Base-by-base conservation (phyloP, 1,284 basidiomycete genomes). In the Apiotrichum laibachii region DNA sequence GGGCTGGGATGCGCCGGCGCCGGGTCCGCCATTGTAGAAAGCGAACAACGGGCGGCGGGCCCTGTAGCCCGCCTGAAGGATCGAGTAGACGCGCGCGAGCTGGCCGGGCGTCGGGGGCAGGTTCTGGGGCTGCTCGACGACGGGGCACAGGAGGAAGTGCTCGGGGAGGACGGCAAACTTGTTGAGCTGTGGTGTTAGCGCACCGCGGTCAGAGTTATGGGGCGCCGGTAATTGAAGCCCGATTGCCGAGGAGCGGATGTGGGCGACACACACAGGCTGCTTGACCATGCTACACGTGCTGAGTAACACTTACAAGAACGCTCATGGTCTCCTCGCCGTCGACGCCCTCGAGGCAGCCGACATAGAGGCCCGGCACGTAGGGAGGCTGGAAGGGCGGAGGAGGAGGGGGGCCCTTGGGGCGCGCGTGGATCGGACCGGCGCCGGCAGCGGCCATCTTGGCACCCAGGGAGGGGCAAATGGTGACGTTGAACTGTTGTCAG, bases 21-120 rank as follows among this genome's bases (percentile, higher is more conserved):
- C 81, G 50, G 85, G 81, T 6, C 90, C 90, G 66, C 89, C 89
- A 64, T 94, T 94, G 76, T 91, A 94, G 78, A 93, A 93, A 0
- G 88, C 88, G 58, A 93, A 84, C 59, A 87, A 80, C 39, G 79
- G 81, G 21, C 65, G 54, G 11, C 83, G 83, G 4, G 81, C 80
- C 42, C 82, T 82, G 11, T 63, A 52, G 16, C 86, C 88, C 4
- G 89, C 87, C 8, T 83, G 76, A 1, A 95, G 80, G 42, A 93
- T 77, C 12, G 80, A 72, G 75, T 92, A 91, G 1, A 85, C 81
- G 62, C 87, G 84, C 1, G 88, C 84, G 6, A 95, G 82, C 71
- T 95, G 89, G 16, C 82, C 72, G 0, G 92, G 91, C 55, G 84
- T 80, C 18, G 92, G 82, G 3, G 92, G 90, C 1, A 88, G 84